Conservation (phyloP, 805 yeast species). For the Tetrapisispora arboricola region DNA sequence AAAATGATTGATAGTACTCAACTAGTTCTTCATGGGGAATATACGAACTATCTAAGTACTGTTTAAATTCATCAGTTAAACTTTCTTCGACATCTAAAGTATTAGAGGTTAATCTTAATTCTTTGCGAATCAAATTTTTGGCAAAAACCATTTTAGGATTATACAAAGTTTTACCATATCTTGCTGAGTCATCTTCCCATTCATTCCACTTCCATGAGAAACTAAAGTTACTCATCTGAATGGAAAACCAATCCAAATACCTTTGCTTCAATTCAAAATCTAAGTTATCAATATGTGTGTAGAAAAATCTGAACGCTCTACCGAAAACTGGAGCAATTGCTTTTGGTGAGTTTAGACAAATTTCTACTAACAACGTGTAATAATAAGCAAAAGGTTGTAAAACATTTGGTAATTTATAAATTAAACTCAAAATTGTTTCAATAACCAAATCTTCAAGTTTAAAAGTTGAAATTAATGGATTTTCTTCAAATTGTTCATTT, state of each 20-base stretch:
- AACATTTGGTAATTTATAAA: constrained; percentile 63
- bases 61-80: constrained; percentile 48
- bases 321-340: constrained; percentile 94
- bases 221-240: constrained; percentile 86
- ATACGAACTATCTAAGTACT: constrained; percentile 37
- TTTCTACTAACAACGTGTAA: constrained; percentile 74
- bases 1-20: constrained; percentile 30
- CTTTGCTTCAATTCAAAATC: constrained; percentile 70
- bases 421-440: constrained; percentile 68
- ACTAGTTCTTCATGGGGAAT: constrained; percentile 28
- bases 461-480: constrained; percentile 53
- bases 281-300: constrained; percentile 50
- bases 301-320: constrained; percentile 77
- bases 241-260: constrained; percentile 82
- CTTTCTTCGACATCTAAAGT: constrained; percentile 56
- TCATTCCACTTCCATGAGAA: constrained; percentile 98
- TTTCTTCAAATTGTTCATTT: constrained; percentile 32
- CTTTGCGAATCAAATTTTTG: constrained; percentile 71
- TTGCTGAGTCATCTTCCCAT: constrained; percentile 60
- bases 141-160: constrained; percentile 72
- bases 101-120: constrained; percentile 70
- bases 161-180: constrained; percentile 35
- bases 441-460: constrained; percentile 85
- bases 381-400: constrained; percentile 67
- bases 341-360: constrained; percentile 70